Evolutionary conservation across 768 basidiomycete species (phyloP).

Genomic region (Pisolithus microcarpus): DNA sequence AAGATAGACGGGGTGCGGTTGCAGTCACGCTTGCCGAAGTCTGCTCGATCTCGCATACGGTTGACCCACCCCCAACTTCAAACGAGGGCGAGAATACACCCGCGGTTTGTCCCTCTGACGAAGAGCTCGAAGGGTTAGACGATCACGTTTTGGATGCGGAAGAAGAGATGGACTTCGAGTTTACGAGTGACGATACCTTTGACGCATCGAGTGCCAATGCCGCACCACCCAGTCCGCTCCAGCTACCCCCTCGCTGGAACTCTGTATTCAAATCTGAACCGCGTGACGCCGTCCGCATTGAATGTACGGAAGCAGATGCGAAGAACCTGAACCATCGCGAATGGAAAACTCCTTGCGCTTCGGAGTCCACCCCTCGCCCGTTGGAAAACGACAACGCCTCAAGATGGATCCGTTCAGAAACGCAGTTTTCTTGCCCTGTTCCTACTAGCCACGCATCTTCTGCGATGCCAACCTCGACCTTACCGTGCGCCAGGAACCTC

Average conservation of each 20-base stretch:
- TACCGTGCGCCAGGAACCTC: neutral
- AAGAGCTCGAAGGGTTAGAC: neutral
- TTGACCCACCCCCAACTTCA: conserved; percentile 15
- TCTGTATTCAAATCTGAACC: conserved; percentile 5
- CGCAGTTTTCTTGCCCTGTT: conserved; percentile 14
- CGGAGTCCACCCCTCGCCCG: conserved; percentile 5
- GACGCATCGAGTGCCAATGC: neutral
- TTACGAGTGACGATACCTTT: conserved; percentile 17
- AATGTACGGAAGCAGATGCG: conserved; percentile 7
- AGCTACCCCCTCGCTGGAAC: neutral
- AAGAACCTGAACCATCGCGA: conserved; percentile 10
- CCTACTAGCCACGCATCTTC: neutral
- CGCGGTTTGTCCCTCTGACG: neutral
- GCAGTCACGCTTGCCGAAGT: conserved; percentile 21
- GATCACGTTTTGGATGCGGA: conserved; percentile 6
- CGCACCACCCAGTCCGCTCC: neutral
- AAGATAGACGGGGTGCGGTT: conserved; percentile 17
- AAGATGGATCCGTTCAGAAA: conserved; percentile 16
- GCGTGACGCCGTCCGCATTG: neutral
- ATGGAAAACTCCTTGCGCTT: conserved; percentile 6
- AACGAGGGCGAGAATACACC: conserved; percentile 2
- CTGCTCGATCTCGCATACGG: conserved; percentile 19
- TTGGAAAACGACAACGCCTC: conserved; percentile 2
- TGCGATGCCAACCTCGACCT: neutral
- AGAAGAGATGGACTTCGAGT: conserved; percentile 12